Conservation (phyloP, 2,329 filamentous ascomycete genomes). For the Colletotrichum orchidophilum region DNA sequence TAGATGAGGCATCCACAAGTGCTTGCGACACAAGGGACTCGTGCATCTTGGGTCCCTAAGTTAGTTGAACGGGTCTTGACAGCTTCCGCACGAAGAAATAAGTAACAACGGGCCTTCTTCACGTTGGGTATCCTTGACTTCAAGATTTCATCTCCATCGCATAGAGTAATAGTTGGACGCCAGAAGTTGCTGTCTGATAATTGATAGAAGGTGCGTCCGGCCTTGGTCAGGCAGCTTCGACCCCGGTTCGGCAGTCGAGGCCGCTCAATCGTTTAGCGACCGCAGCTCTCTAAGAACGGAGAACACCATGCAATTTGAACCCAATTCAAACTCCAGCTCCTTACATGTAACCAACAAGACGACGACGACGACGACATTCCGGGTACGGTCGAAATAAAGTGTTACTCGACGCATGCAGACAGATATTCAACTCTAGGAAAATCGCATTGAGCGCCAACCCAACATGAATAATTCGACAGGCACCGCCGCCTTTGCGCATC, state of each 20-base stretch:
- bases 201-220: background rate
- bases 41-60: background rate
- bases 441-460: background rate
- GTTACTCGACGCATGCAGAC: background rate
- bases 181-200: background rate
- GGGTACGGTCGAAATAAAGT: background rate
- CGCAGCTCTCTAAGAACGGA: background rate
- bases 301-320: no score
- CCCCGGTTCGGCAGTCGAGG: background rate
- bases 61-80: background rate
- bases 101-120: background rate
- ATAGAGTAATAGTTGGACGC: background rate
- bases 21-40: background rate
- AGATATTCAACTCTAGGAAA: background rate
- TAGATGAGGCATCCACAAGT: background rate
- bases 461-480: background rate
- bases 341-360: background rate
- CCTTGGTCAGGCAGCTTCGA: background rate
- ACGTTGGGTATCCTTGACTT: background rate
- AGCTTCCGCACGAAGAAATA: background rate
- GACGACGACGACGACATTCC: background rate
- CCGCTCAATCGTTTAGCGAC: background rate
- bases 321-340: background rate
- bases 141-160: background rate
- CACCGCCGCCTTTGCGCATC: constrained; percentile 46